phyloP scores from a whole-genome alignment of 176 grass and related monocot genomes.

The Raddia distichophylla region DNA sequence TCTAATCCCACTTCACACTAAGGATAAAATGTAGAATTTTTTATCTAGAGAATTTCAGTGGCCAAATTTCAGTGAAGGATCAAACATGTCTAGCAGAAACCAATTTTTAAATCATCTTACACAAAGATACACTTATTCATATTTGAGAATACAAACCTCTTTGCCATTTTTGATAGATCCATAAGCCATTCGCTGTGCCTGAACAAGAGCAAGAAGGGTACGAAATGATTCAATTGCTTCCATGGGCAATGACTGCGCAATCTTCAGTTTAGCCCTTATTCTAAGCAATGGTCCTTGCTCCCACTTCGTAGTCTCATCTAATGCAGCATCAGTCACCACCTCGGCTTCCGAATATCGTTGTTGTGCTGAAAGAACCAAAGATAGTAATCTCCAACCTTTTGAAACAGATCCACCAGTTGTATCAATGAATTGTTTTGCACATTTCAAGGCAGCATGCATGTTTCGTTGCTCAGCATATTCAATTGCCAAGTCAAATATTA shows the following conservation, averaged over 20 bases:
- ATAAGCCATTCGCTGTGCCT: constrained; percentile 84
- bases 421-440: constrained; percentile 88
- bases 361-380: constrained; percentile 87
- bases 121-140: neutral
- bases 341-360: constrained; percentile 81
- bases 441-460: constrained; percentile 77
- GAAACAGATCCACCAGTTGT: constrained; percentile 82
- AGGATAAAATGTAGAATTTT: constrained; percentile 2
- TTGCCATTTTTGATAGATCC: constrained; percentile 58
- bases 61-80: neutral
- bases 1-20: constrained; percentile 22
- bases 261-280: constrained; percentile 88
- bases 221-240: constrained; percentile 89
- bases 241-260: constrained; percentile 67
- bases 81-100: neutral
- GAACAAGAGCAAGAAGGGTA: constrained; percentile 87
- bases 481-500: constrained; percentile 76
- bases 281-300: constrained; percentile 87
- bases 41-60: neutral
- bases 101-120: neutral
- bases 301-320: constrained; percentile 96
- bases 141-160: constrained; percentile 65
- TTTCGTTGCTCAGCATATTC: constrained; percentile 93
- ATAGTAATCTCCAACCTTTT: constrained; percentile 92
- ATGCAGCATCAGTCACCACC: constrained; percentile 88